A percentile compares a stretch with the other conserved stretches of the same genome.
phyloP scores from a whole-genome alignment of 2,329 filamentous ascomycete genomes.

The Fusarium ramigenum region DNA sequence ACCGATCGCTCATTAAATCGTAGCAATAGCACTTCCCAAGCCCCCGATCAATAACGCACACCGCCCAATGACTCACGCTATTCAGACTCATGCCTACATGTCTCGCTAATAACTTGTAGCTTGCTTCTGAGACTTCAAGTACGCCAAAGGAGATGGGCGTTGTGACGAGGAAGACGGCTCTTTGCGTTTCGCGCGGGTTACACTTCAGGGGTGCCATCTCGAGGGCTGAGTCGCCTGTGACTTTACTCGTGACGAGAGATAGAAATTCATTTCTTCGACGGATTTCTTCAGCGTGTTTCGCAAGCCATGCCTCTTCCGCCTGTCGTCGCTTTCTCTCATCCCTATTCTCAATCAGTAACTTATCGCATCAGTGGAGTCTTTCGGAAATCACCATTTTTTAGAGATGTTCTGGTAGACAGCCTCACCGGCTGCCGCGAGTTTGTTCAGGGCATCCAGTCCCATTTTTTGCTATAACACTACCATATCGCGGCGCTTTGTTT shows the following conservation, averaged over 20 bases:
- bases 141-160: slow-evolving; percentile 37
- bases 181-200: slow-evolving; percentile 25
- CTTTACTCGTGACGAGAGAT: slow-evolving; percentile 18
- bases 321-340: slow-evolving; percentile 15
- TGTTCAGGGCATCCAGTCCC: slow-evolving; percentile 33
- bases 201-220: slow-evolving; percentile 37
- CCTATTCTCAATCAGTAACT: neutral
- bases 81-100: slow-evolving; percentile 41
- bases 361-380: too few relatives aligned
- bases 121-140: slow-evolving; percentile 34
- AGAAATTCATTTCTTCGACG: slow-evolving; percentile 35
- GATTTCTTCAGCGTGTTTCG: slow-evolving; percentile 23
- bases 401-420: slow-evolving; percentile 31
- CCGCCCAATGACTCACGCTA: slow-evolving; percentile 42
- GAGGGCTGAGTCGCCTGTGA: slow-evolving; percentile 29
- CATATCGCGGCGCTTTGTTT: neutral
- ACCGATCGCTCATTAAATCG: slow-evolving; percentile 40
- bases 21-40: slow-evolving; percentile 37
- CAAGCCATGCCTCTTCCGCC: slow-evolving; percentile 2
- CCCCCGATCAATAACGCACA: slow-evolving; percentile 38
- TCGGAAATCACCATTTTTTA: slow-evolving; percentile 24
- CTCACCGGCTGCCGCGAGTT: slow-evolving; percentile 21
- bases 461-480: slow-evolving; percentile 12
- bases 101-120: slow-evolving; percentile 34
- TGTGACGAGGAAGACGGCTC: slow-evolving; percentile 38